Conservation (phyloP, 1,284 basidiomycete species). For the Puccinia triticina region DNA sequence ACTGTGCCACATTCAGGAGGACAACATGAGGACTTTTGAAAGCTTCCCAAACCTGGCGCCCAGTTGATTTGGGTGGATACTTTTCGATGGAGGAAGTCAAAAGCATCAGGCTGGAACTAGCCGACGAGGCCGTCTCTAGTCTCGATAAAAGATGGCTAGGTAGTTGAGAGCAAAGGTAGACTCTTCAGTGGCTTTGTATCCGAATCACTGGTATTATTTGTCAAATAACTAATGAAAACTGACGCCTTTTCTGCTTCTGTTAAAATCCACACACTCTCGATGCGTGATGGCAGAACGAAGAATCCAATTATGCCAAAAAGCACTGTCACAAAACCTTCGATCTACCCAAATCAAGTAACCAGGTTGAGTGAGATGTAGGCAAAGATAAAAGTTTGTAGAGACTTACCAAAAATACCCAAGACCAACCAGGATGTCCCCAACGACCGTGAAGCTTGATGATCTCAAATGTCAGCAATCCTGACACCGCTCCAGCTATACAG, state of each 20-base stretch:
- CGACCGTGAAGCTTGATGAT: conserved; percentile 27
- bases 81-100: background rate
- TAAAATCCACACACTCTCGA: background rate
- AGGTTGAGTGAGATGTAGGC: no score
- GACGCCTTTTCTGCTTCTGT: conserved; percentile 6
- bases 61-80: background rate
- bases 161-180: background rate
- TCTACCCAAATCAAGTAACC: background rate
- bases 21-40: background rate
- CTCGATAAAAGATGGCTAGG: background rate
- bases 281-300: background rate
- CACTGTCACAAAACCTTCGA: conserved; percentile 6
- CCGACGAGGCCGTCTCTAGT: background rate
- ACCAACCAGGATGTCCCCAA: conserved; percentile 26
- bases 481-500: conserved; percentile 13
- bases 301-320: background rate
- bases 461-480: conserved; percentile 24
- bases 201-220: no score
- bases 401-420: conserved; percentile 40
- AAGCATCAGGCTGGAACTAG: background rate
- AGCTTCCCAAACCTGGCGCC: background rate
- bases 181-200: background rate
- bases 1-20: conserved; percentile 7
- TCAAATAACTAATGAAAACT: no score
- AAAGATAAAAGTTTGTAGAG: background rate